Base-by-base conservation (phyloP, 1,284 basidiomycete genomes). In the Sporisorium reilianum region DNA sequence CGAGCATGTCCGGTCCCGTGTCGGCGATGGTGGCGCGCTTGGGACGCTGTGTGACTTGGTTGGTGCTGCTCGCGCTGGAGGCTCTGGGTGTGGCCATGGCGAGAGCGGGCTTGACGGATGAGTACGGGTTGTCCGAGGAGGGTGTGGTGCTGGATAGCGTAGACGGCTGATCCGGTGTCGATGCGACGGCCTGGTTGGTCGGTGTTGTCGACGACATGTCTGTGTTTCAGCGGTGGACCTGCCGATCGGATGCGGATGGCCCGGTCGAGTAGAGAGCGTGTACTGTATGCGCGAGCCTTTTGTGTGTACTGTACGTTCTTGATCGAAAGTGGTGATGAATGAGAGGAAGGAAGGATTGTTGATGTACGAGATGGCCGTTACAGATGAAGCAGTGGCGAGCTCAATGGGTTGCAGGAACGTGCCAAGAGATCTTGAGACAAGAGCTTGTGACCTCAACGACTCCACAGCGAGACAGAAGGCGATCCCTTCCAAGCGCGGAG, bases 1-100 rank as follows among this genome's bases (percentile, higher is more conserved):
- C 71, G 49, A 74, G 56, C 64, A 74, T 64, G 51, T 73, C 69
- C 41, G 70, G 70, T 9, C 73, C 70, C 2, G 65, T 56, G 42
- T 55, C 36, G 40, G 49, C 48, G 51, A 73, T 69, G 65, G 66
- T 73, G 51, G 69, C 66, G 38, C 70, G 65, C 49, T 72, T 72
- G 40, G 75, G 50, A 11, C 74, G 64, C 45, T 76, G 74, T 14
- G 65, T 64, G 57, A 72, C 18, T 5, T 48, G 49, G 38, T 12
- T 65, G 61, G 18, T 63, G 61, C 28, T 56, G 48, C 48, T 58
- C 38, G 54, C 49, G 34, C 46, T 52, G 44, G 53, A 46, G 26
- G 40, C 55, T 49, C 45, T 38, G 5, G 55, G 55, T 2, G 55
- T 56, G n/a, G 50, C 32, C 14, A n/a, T 40, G 50, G 44, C 25